phyloP scores from a whole-genome alignment of 768 basidiomycete genomes.

The Thelephora aurantiotincta region DNA sequence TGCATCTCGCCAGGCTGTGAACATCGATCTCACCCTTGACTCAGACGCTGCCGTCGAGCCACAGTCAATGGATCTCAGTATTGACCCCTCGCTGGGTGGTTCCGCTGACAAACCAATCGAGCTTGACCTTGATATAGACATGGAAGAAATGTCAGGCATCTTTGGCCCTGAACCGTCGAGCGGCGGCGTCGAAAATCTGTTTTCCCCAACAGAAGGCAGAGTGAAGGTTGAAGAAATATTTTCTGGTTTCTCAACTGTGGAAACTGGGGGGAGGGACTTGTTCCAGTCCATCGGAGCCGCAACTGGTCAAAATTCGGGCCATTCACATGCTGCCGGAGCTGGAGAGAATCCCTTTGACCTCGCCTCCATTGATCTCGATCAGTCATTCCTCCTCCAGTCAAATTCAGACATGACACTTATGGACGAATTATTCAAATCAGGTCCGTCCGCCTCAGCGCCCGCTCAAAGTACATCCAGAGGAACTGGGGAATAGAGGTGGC shows the following conservation, averaged over 20 bases:
- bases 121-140: conserved; percentile 63
- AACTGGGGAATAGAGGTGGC: too few species aligned
- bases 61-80: background rate
- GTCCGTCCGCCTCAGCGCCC: too few species aligned
- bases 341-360: conserved; percentile 31
- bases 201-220: conserved; percentile 4
- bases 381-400: conserved; percentile 15
- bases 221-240: conserved; percentile 7
- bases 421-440: conserved; percentile 38
- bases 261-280: conserved; percentile 3
- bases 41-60: conserved; percentile 14
- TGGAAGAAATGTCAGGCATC: conserved; percentile 23
- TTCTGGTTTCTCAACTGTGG: conserved; percentile 5
- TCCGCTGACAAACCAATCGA: conserved; percentile 76
- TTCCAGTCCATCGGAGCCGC: conserved; percentile 5
- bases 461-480: too few species aligned
- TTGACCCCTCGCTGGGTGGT: conserved; percentile 32
- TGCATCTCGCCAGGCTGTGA: conserved; percentile 18
- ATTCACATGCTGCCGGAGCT: background rate
- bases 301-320: background rate
- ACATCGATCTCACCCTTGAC: conserved; percentile 49
- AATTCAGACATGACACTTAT: conserved; percentile 39
- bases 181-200: conserved; percentile 8
- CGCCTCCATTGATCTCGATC: conserved; percentile 13
- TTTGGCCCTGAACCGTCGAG: conserved; percentile 14